These are phyloP conservation scores for Plasmodium coatneyi DNA, from an alignment of 169 alveolate species.

Conservation along the genomic window DNA sequence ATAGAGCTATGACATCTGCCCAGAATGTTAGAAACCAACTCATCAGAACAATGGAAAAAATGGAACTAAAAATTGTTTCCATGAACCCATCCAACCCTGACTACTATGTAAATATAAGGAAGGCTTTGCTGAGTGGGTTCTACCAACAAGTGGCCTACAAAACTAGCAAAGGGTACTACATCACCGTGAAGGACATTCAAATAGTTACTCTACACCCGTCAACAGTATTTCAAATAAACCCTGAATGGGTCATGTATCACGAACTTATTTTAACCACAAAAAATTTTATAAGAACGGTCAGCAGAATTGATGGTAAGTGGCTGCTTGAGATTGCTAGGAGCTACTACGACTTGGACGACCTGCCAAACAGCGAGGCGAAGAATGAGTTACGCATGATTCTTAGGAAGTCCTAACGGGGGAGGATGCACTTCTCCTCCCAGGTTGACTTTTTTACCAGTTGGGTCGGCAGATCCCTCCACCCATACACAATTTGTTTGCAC, in stretches of 20 bases:
- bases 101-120: conserved; percentile 45
- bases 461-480: background rate
- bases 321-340: conserved; percentile 85
- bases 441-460: background rate
- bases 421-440: background rate
- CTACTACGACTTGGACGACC: conserved; percentile 57
- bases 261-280: conserved; percentile 98
- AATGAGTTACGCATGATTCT: conserved; percentile 27
- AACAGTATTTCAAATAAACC: conserved; percentile 94
- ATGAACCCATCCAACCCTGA: conserved; percentile 46
- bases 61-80: conserved; percentile 80
- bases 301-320: conserved; percentile 93
- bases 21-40: conserved; percentile 93
- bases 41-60: conserved; percentile 85
- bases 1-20: conserved; percentile 93
- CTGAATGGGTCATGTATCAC: conserved; percentile 97
- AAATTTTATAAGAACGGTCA: conserved; percentile 96
- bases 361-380: conserved; percentile 69
- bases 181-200: conserved; percentile 96
- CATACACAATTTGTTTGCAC: background rate
- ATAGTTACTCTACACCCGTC: conserved; percentile 98
- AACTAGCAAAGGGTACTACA: conserved; percentile 92
- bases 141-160: conserved; percentile 95
- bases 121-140: conserved; percentile 90
- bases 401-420: background rate